Percentiles rank a stretch among this genome's conserved stretches.
Conservation (phyloP, 2,329 filamentous ascomycete species). For the Trichophyton verrucosum region DNA sequence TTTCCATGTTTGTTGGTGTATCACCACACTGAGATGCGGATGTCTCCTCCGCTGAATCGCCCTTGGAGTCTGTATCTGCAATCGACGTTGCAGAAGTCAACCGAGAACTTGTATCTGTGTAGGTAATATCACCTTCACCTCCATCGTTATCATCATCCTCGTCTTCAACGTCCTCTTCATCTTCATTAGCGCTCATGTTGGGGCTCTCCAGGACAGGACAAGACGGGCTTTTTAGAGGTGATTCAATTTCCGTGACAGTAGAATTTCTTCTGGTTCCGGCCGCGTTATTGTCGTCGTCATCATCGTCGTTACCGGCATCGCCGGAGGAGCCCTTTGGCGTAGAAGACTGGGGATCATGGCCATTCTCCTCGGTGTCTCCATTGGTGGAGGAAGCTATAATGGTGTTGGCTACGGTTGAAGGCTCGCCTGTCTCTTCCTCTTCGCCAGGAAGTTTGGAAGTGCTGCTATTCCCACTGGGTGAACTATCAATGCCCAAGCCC, state of each 20-base stretch:
- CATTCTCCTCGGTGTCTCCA: background rate
- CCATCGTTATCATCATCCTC: background rate
- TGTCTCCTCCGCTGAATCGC: background rate
- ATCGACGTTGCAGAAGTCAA: background rate
- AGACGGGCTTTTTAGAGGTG: constrained; percentile 11
- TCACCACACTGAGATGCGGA: no score
- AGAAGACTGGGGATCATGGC: background rate
- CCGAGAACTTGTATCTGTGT: constrained; percentile 6
- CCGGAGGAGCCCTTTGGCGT: background rate
- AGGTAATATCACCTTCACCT: constrained; percentile 4
- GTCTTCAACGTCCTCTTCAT: constrained; percentile 1
- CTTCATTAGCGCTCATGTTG: background rate
- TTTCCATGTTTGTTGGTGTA: background rate
- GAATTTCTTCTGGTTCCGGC: constrained; percentile 6
- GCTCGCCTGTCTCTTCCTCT: constrained; percentile 34
- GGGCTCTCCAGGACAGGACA: constrained; percentile 7
- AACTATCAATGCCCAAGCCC: constrained; percentile 41
- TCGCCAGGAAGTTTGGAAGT: constrained; percentile 27
- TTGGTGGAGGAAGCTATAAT: constrained; percentile 30
- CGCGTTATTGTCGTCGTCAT: background rate
- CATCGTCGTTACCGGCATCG: background rate
- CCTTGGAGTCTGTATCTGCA: background rate
- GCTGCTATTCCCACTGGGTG: constrained; percentile 35
- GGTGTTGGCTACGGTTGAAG: constrained; percentile 39
- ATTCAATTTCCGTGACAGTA: constrained; percentile 6